phyloP scores from a whole-genome alignment of 352 stramenopile species.

The Phytophthora sp. region DNA sequence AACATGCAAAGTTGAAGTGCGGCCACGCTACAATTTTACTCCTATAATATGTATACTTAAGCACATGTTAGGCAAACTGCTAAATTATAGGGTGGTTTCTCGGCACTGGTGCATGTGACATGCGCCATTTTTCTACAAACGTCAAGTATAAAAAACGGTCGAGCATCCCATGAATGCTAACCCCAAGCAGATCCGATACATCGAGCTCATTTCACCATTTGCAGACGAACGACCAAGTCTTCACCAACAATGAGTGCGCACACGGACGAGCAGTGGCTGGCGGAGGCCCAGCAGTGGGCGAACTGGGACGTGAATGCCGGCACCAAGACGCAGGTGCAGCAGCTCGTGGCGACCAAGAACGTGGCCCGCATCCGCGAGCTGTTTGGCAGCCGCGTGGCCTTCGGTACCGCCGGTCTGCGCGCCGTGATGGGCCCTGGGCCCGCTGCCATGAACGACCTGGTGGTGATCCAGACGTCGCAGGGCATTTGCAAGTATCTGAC shows the following conservation, averaged over 20 bases:
- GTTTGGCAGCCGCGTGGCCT: constrained; percentile 87
- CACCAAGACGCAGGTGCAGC: constrained; percentile 72
- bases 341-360: constrained; percentile 67
- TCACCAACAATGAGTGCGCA: constrained; percentile 31
- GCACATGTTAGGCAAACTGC: no score
- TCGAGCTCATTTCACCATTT: constrained; percentile 23
- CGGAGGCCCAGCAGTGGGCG: constrained; percentile 75
- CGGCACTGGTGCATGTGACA: constrained; percentile 32
- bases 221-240: constrained; percentile 12
- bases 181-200: background rate
- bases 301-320: constrained; percentile 86
- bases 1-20: constrained; percentile 32
- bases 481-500: constrained; percentile 90
- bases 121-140: constrained; percentile 32
- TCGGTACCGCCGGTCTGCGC: constrained; percentile 92
- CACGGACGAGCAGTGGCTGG: constrained; percentile 58
- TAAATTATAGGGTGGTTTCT: constrained; percentile 10
- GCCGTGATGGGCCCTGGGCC: constrained; percentile 90
- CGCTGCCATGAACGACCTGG: constrained; percentile 92
- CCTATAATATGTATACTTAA: no score
- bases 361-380: constrained; percentile 59
- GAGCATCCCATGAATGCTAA: constrained; percentile 32
- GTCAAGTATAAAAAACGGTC: constrained; percentile 38
- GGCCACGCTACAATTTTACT: constrained; percentile 8
- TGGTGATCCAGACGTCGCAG: constrained; percentile 92